Percentiles rank a stretch among this genome's conserved stretches.
phyloP scores from a whole-genome alignment of 1,139 yeast genomes.

The Sugiyamaella japonica region DNA sequence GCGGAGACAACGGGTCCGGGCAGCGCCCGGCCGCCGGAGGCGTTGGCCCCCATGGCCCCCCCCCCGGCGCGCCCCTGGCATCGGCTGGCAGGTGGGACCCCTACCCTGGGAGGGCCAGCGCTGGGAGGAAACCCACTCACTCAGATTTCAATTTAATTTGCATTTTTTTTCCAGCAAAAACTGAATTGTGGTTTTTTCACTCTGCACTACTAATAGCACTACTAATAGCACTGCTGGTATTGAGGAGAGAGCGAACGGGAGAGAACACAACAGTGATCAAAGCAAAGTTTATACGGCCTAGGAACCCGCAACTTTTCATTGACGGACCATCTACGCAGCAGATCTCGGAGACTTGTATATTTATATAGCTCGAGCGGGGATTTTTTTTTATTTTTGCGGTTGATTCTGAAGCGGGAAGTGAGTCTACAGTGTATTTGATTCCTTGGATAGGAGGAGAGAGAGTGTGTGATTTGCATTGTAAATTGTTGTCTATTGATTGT shows the following conservation, averaged over 20 bases:
- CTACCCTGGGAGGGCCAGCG: neutral
- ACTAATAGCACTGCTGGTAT: neutral
- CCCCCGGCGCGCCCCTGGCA: neutral
- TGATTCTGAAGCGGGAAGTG: too few species aligned
- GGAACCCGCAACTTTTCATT: neutral
- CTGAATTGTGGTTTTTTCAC: conserved; percentile 5
- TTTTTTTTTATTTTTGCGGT: too few species aligned
- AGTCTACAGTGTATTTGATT: neutral
- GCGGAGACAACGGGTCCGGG: conserved; percentile 2
- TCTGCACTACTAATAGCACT: neutral
- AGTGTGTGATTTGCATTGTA: conserved; percentile 2
- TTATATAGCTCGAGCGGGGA: too few species aligned
- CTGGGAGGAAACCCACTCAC: conserved; percentile 16
- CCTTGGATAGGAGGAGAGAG: neutral
- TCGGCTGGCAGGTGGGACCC: too few species aligned
- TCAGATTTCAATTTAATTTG: conserved; percentile 11
- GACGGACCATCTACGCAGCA: too few species aligned
- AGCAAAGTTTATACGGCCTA: neutral
- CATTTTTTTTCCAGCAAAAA: conserved; percentile 14
- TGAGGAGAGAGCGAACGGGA: neutral
- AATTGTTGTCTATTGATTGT: neutral
- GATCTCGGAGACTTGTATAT: too few species aligned
- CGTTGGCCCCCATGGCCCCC: neutral
- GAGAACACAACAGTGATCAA: neutral
- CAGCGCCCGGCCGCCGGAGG: conserved; percentile 2